Base-by-base conservation (phyloP, 306 rosid genomes). In the Oxytropis ochrocephala region DNA sequence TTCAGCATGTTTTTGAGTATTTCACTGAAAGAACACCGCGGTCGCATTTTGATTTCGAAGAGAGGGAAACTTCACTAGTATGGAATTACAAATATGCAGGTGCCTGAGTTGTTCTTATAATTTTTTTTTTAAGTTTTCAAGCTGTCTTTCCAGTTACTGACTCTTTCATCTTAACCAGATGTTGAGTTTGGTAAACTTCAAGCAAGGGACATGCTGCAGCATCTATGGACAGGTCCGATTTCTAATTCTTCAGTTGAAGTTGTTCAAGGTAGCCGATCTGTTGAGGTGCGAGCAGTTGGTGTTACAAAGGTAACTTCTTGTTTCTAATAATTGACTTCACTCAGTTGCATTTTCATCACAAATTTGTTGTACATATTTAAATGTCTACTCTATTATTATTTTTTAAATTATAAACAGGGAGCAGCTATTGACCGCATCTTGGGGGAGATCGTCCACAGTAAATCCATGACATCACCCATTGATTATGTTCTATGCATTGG, bases 31-130 rank as follows among this genome's bases (percentile, higher is more conserved):
- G 98, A 81, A 90, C 98, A 16, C 98, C 98, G 0, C 90, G 96
- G 48, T 93, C 98, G 43, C 86, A 82, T 81, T 54, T 49, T 60
- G 32, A 30, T 44, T 79, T 76, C 14, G 91, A 93, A 49, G 80
- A 6, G 7, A 86, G 94, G 24, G 88, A 86, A 47, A 85, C 98
- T 67, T 93, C 98, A 63, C 96, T 93, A 76, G 97, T 93, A 27
- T 93, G 98, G 98, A 93, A 88, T 79, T 93, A 93, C 81, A 93
- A 87, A 86, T 88, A 90, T 72, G 87, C 98, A 81, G 98, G 98
- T 93, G 77, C 67, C 24, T 29, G 10, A 46, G 21, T 49, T 68
- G 46, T 36, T 9, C 49, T 62, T 67, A 4, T 4, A 44, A 36
- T 19, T 29, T 21, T 16, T 35, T 38, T n/a, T 46, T 39, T 43